phyloP scores from a whole-genome alignment of 1,284 basidiomycete species.

The Hymenochaete sp. region DNA sequence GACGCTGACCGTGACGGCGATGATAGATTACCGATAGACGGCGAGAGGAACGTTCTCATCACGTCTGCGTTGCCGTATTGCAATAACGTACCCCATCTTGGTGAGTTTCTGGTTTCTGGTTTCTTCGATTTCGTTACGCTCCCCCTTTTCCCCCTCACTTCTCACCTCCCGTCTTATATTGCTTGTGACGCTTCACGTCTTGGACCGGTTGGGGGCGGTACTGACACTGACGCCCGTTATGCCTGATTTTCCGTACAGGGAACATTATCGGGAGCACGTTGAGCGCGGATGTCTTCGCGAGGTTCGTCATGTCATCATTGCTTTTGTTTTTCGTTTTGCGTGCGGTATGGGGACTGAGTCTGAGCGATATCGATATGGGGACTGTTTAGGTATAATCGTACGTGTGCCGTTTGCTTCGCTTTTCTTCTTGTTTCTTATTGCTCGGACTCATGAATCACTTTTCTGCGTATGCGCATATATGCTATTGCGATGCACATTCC shows the following conservation, averaged over 20 bases:
- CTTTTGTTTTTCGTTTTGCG: too few relatives aligned
- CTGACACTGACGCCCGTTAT: slow-evolving; percentile 9
- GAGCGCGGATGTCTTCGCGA: slow-evolving; percentile 94
- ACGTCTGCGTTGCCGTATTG: slow-evolving; percentile 97
- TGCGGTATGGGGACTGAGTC: too few relatives aligned
- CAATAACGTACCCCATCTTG: slow-evolving; percentile 98
- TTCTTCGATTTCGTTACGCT: too few relatives aligned
- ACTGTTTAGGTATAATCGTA: slow-evolving; percentile 68
- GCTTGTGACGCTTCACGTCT: too few relatives aligned
- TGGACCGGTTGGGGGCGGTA: too few relatives aligned
- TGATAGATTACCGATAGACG: slow-evolving; percentile 72
- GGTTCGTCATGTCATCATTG: slow-evolving; percentile 52
- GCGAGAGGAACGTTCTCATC: slow-evolving; percentile 82
- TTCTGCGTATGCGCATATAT: too few relatives aligned
- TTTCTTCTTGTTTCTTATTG: slow-evolving; percentile 3
- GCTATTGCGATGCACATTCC: too few relatives aligned
- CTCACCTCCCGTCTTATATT: too few relatives aligned
- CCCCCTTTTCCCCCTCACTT: too few relatives aligned
- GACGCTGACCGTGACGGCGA: background rate
- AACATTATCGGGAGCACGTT: slow-evolving; percentile 97
- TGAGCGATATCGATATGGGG: too few relatives aligned
- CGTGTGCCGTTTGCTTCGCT: too few relatives aligned
- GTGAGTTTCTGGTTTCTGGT: too few relatives aligned
- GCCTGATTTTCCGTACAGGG: slow-evolving; percentile 38
- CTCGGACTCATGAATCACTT: background rate